Evolutionary conservation across 331 rosid genomes (phyloP), one percentile per base, ranked within the genome.

Genomic region (Rosa hybrid): DNA sequence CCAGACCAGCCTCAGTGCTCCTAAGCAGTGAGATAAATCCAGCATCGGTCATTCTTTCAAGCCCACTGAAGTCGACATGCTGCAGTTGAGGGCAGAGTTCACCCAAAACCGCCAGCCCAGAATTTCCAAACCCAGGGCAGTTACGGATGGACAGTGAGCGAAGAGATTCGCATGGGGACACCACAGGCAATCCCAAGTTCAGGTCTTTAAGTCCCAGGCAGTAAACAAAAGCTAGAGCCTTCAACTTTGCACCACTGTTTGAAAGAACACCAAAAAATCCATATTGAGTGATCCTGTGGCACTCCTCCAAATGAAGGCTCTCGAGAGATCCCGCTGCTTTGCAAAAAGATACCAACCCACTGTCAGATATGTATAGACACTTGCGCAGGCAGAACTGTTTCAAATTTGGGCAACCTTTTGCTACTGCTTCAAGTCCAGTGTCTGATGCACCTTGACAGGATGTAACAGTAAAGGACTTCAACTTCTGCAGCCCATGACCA

Each of bases 371-470:
- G 56, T 85, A 90, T 8, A 91, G 83, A 91, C 98, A 90, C 76
- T 88, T 90, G 2, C 77, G 83, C 44, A 96, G 90, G 80, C 83
- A 76, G 39, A 92, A 86, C 74, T 82, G 91, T 25, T 84, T 87
- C 80, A 96, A 78, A 86, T 96, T 93, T 8, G 98, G 99, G 83
- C 99, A 91, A 54, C 99, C 98, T 83, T 84, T 93, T 27, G 91
- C 97, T 1, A 94, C 45, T 67, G 97, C 94, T 81, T 81, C 92
- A 74, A 96, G 88, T 60, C 95, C 98, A 4, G 77, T 44, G 78
- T 96, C 97, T n/a, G 97, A 93, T 45, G 83, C 86, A 45, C 99
- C 99, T 76, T 72, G 87, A 83, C 97, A 96, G 60, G 86, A 81
- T 60, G 86, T 70, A 64, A 96, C 78, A 76, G 92, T 83, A 54